Conservation (phyloP, 331 rosid genomes). For the Malus hybrid region DNA sequence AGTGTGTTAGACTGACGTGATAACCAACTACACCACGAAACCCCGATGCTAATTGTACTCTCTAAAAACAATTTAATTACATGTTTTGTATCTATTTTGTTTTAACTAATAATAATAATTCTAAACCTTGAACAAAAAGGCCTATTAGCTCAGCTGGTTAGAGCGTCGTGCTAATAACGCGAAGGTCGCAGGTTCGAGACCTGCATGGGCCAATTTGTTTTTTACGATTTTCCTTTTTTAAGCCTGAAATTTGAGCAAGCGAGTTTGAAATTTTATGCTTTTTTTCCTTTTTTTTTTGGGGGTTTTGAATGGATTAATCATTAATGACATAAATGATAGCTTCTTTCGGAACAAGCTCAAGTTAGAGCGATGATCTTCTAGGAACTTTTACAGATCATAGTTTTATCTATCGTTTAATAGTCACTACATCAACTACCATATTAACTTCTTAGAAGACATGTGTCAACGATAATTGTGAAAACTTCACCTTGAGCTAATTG, state of each 20-base stretch:
- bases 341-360: neutral
- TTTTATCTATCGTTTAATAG: too few relatives aligned
- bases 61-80: too few relatives aligned
- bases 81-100: too few relatives aligned
- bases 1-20: conserved; percentile 23
- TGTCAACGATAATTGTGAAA: too few relatives aligned
- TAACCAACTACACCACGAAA: conserved; percentile 22
- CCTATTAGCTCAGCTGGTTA: conserved; percentile 90
- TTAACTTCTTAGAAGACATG: too few relatives aligned
- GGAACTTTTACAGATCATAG: too few relatives aligned
- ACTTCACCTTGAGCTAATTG: too few relatives aligned
- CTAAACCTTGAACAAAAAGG: neutral
- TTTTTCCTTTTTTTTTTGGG: neutral
- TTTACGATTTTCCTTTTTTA: neutral
- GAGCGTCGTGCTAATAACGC: conserved; percentile 91
- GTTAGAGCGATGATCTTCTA: neutral
- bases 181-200: conserved; percentile 94
- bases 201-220: conserved; percentile 50
- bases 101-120: neutral
- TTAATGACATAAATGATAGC: neutral
- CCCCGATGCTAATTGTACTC: neutral
- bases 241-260: neutral
- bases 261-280: neutral
- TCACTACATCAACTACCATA: neutral
- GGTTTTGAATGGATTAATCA: neutral